Base-by-base conservation (phyloP, 352 stramenopile genomes). In the Phytophthora vignae region DNA sequence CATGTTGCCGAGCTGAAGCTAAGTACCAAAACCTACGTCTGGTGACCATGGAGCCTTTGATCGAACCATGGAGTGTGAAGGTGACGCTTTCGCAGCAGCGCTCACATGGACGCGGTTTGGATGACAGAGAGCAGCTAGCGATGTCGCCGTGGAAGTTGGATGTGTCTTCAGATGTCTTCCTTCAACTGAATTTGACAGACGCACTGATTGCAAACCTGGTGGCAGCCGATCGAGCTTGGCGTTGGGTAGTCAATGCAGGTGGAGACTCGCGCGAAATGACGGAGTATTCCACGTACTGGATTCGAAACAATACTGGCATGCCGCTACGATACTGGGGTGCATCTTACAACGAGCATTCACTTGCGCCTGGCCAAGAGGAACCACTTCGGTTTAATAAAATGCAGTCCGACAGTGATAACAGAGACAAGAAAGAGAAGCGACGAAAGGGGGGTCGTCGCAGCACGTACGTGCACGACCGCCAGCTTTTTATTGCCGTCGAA, bases 1-100 rank as follows among this genome's bases (percentile, higher is more conserved):
- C 74, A 19, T 78, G 64, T 11, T 93, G 83, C 33, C 83, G 63
- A 15, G 33, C 86, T 29, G 87, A 97, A 57, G 88, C 86, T 6
- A 93, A 85, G 77, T 97, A 97, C 71, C 87, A 96, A 63, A 97
- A 96, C 50, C 46, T 94, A 31, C 89, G 90, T 49, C 71, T 97
- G 17, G 83, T 96, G 21, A 84, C 83, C 21, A 91, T 87, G 21
- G 90, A 97, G 46, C 90, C 90, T 31, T 74, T 96, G 10, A 73
- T 96, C 29, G 90, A 97, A 44, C 89, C 89, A n/a, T 95, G 89
- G 86, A 88, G 65, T 61, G 66, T 94, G 14, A 60, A 77, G 10
- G 17, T 91, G 10, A 63, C 53, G 14, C 70, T 93, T 31, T 83
- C 67, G 19, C 77, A 85, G 54, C 64, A 79, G 1, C 46, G 74